Evolutionary conservation across 2,329 filamentous ascomycete genomes (phyloP).

Genomic region (Penicillium sp.): DNA sequence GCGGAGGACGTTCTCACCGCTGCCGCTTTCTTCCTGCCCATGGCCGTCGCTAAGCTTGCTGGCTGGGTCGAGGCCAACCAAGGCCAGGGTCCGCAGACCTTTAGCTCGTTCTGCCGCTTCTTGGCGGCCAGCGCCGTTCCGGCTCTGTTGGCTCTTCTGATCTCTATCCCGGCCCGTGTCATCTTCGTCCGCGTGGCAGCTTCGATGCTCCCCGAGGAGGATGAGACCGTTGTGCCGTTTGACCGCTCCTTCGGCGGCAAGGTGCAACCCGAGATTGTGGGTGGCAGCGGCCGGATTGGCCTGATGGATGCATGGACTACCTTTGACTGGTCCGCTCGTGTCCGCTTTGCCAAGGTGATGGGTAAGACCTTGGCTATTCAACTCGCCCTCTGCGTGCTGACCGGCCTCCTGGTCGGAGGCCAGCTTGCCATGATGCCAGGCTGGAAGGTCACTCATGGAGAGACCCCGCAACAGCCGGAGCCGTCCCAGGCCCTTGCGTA

Average conservation of each 20-base stretch:
- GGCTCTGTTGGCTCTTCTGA: constrained; percentile 53
- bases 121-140: constrained; percentile 42
- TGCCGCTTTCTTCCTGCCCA: constrained; percentile 40
- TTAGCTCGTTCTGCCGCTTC: constrained; percentile 35
- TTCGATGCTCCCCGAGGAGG: constrained; percentile 74
- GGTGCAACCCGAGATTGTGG: constrained; percentile 70
- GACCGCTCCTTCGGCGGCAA: constrained; percentile 81
- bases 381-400: constrained; percentile 48
- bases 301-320: constrained; percentile 75
- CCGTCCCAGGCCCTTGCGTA: too few species aligned
- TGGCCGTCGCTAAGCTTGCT: constrained; percentile 52
- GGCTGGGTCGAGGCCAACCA: constrained; percentile 35
- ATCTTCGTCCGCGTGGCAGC: constrained; percentile 81
- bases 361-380: constrained; percentile 65
- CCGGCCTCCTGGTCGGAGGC: constrained; percentile 51
- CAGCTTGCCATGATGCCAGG: constrained; percentile 53
- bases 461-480: too few species aligned
- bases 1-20: constrained; percentile 59
- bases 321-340: constrained; percentile 69
- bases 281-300: constrained; percentile 67
- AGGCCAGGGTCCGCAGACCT: constrained; percentile 15
- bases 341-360: constrained; percentile 71
- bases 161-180: constrained; percentile 73
- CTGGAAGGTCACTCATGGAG: too few species aligned
- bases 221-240: constrained; percentile 83